These are phyloP conservation scores for Flaveria ramosissima DNA, from an alignment of 129 eudicot genomes.

Conservation along the genomic window DNA sequence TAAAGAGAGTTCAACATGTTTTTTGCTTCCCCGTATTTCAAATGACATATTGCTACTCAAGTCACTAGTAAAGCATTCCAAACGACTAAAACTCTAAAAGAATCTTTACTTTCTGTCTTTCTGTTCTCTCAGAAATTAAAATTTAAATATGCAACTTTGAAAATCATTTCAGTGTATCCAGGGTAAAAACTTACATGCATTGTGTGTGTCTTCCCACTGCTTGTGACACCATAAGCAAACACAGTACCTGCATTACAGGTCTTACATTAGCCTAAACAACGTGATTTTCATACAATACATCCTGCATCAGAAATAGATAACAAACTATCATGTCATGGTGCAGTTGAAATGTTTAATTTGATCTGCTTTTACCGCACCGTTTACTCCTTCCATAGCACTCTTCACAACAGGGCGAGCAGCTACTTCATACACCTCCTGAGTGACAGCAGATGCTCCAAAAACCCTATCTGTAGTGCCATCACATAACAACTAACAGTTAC, in stretches of 20 bases:
- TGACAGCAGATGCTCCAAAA: constrained; percentile 70
- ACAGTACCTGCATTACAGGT: constrained; percentile 77
- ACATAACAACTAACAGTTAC: constrained; percentile 17
- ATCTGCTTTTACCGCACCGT: constrained; percentile 53
- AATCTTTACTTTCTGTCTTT: not conserved
- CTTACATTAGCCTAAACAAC: constrained; percentile 29
- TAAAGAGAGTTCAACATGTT: constrained; percentile 1
- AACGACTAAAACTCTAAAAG: not conserved
- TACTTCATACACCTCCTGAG: constrained; percentile 92
- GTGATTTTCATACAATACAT: constrained; percentile 3
- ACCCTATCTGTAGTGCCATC: constrained; percentile 67
- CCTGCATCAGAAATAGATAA: not conserved
- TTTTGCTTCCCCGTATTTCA: not conserved
- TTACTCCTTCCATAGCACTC: constrained; percentile 94
- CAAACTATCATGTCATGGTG: not conserved
- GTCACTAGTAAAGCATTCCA: not conserved
- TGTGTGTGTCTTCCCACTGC: constrained; percentile 99
- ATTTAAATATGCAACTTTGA: not conserved
- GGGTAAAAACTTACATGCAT: constrained; percentile 68
- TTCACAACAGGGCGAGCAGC: constrained; percentile 93
- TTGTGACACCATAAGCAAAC: constrained; percentile 99
- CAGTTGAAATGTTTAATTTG: constrained; percentile 1
- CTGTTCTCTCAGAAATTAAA: not conserved
- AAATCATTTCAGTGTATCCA: constrained; percentile 13
- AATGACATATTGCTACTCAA: not conserved